Evolutionary conservation across 139 green algal species (phyloP).

Genomic region (Desmodesmus armatus): DNA sequence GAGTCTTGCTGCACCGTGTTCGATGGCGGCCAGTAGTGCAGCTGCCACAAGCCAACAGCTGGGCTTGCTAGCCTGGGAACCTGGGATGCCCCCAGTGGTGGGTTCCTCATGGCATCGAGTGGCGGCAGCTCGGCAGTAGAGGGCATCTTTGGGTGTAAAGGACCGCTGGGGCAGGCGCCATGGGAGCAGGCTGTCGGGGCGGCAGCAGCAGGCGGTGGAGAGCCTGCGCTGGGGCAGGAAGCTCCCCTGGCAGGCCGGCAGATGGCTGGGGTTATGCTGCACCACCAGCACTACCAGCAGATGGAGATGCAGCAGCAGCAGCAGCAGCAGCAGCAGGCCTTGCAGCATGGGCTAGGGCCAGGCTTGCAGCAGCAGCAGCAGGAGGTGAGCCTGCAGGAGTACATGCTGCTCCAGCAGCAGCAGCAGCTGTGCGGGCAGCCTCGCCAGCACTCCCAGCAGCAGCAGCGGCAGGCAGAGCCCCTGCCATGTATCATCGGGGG

Average conservation of each 20-base stretch:
- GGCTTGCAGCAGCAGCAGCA: neutral
- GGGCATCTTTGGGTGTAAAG: neutral
- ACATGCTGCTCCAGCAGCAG: neutral
- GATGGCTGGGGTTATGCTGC: neutral
- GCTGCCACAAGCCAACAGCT: neutral
- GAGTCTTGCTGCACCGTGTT: no score
- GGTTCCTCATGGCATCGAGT: no score
- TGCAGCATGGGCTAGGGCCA: neutral
- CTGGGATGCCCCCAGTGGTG: neutral
- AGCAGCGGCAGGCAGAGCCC: slow-evolving; percentile 26
- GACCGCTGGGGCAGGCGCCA: neutral
- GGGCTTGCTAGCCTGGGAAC: neutral
- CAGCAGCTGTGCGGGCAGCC: slow-evolving; percentile 18
- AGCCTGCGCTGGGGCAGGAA: neutral
- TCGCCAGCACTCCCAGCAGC: neutral
- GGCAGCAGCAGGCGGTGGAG: neutral
- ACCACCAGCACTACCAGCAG: neutral
- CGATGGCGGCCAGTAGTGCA: no score
- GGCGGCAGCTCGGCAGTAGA: no score
- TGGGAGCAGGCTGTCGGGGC: neutral
- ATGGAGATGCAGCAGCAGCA: neutral
- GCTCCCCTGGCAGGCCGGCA: neutral
- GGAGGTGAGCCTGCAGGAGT: neutral
- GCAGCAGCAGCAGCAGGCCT: neutral
- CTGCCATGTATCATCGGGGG: no score